A percentile compares a stretch with the other conserved stretches of the same genome.
phyloP scores from a whole-genome alignment of 768 basidiomycete species.

The Rhodocollybia butyracea region DNA sequence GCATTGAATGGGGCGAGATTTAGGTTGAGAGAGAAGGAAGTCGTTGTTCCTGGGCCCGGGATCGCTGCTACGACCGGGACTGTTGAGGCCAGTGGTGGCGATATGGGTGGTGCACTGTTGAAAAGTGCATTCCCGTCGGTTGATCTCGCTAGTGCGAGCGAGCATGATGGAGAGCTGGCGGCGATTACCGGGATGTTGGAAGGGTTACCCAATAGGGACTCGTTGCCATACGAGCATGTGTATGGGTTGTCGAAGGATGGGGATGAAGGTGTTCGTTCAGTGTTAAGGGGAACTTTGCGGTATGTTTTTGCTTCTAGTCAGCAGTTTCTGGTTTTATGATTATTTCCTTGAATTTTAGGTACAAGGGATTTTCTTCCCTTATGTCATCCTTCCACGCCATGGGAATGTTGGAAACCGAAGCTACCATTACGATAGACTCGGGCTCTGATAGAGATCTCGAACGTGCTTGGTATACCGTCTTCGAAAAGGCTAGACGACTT shows the following conservation, averaged over 20 bases:
- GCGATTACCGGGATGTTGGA: constrained; percentile 57
- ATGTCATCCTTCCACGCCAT: constrained; percentile 70
- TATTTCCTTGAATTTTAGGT: too few relatives aligned
- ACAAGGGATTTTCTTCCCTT: constrained; percentile 76
- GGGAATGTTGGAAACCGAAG: constrained; percentile 57
- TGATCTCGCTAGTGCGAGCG: constrained; percentile 42
- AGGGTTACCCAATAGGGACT: constrained; percentile 85
- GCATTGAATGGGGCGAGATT: constrained; percentile 72
- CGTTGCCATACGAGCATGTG: constrained; percentile 61
- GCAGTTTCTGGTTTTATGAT: background rate
- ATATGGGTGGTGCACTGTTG: background rate
- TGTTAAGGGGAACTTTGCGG: constrained; percentile 86
- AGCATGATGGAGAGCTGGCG: constrained; percentile 29
- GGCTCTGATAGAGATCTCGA: constrained; percentile 21
- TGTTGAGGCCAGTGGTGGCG: background rate
- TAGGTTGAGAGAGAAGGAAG: constrained; percentile 54
- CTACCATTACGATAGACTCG: constrained; percentile 21
- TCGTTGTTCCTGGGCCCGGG: constrained; percentile 13
- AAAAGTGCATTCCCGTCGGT: background rate
- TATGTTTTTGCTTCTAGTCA: constrained; percentile 21
- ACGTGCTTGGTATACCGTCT: constrained; percentile 36
- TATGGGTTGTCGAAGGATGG: constrained; percentile 49
- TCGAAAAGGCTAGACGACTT: constrained; percentile 22
- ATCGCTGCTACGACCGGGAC: background rate
- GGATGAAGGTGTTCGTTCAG: constrained; percentile 46